Percentiles rank a stretch among this genome's conserved stretches.
phyloP scores from a whole-genome alignment of 305 asterid genomes.

The Fraxinus sp. region DNA sequence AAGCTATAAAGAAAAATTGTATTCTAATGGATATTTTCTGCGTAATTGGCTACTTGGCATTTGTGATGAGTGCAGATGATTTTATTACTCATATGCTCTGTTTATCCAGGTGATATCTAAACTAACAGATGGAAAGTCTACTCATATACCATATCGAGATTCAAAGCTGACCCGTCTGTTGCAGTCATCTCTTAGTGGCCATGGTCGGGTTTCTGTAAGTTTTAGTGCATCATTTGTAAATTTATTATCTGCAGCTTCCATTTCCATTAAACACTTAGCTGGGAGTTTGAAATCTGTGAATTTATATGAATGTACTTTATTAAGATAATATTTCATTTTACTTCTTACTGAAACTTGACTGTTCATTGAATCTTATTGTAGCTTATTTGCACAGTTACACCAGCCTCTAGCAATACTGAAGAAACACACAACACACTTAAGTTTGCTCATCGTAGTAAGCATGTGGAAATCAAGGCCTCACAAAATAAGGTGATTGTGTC shows the following conservation, averaged over 20 bases:
- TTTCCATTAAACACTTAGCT: conserved; percentile 9
- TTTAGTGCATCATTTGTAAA: conserved; percentile 17
- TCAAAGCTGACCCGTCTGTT: conserved; percentile 80
- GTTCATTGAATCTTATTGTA: conserved; percentile 38
- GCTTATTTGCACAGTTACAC: conserved; percentile 89
- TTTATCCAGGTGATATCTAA: conserved; percentile 68
- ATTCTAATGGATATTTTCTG: neutral
- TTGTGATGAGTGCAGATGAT: neutral
- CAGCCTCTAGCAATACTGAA: conserved; percentile 78
- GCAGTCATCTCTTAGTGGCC: conserved; percentile 89
- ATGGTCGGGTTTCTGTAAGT: conserved; percentile 80
- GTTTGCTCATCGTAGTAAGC: conserved; percentile 84
- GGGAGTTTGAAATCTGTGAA: neutral
- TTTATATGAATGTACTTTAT: neutral
- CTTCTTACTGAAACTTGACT: conserved; percentile 25
- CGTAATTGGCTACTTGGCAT: conserved; percentile 5
- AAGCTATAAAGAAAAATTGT: neutral
- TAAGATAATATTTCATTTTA: conserved; percentile 7
- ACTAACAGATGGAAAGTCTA: conserved; percentile 75
- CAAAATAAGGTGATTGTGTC: conserved; percentile 56
- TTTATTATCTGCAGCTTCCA: conserved; percentile 15
- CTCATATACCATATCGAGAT: conserved; percentile 82
- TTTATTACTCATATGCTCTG: conserved; percentile 11
- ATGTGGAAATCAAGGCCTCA: conserved; percentile 68
- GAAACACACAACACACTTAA: conserved; percentile 81